A percentile compares a stretch with the other conserved stretches of the same genome.
Evolutionary conservation across 768 basidiomycete genomes (phyloP).

Genomic region (Pleurotus tuoliensis): DNA sequence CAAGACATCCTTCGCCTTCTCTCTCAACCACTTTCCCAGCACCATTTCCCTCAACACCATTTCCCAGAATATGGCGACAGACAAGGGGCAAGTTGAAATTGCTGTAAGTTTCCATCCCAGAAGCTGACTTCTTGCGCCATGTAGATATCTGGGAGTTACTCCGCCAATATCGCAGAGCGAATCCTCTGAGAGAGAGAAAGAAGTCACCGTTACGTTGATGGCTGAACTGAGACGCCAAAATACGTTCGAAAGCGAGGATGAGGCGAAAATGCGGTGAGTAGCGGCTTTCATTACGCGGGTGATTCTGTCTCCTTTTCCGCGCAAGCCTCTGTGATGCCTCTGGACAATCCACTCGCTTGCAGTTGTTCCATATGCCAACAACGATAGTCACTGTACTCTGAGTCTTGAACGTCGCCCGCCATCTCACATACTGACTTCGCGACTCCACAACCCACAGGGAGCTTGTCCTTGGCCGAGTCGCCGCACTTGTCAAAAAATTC

Average conservation of each 20-base stretch:
- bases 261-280: conserved; percentile 83
- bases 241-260: conserved; percentile 87
- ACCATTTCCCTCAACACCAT: not conserved
- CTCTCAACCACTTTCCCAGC: conserved; percentile 5
- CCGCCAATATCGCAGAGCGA: conserved; percentile 78
- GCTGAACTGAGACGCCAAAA: conserved; percentile 84
- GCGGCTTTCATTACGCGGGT: not conserved
- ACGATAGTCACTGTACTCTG: not conserved
- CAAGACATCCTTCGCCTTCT: not conserved
- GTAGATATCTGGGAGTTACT: conserved; percentile 77
- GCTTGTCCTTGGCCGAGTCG: conserved; percentile 85
- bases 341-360: not conserved
- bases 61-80: conserved; percentile 32
- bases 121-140: conserved; percentile 5
- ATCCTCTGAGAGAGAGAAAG: conserved; percentile 75
- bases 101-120: not conserved
- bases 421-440: not conserved
- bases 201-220: conserved; percentile 83
- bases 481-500: conserved; percentile 88
- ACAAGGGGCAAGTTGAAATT: conserved; percentile 30
- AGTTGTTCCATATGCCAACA: not conserved
- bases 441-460: conserved; percentile 53
- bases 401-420: not conserved
- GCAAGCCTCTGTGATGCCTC: not conserved
- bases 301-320: not conserved